phyloP scores from a whole-genome alignment of 2,329 filamentous ascomycete species.

The Diaporthe vaccinii region DNA sequence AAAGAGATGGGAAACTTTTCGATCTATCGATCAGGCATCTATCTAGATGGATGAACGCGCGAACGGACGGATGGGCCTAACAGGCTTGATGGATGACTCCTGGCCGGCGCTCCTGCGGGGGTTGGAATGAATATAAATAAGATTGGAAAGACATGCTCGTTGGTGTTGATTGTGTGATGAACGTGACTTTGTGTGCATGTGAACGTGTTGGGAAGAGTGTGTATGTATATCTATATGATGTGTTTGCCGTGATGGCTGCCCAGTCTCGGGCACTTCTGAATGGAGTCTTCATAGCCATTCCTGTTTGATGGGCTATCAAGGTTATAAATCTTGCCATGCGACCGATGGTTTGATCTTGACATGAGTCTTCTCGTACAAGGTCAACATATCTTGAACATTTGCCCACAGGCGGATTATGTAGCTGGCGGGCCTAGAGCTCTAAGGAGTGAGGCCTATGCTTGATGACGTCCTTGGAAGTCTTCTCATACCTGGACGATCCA shows the following conservation, averaged over 20 bases:
- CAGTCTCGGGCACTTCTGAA: not conserved
- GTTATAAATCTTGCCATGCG: too few relatives aligned
- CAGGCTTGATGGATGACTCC: not conserved
- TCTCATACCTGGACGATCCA: too few relatives aligned
- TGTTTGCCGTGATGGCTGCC: not conserved
- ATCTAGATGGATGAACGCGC: not conserved
- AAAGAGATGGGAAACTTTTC: not conserved
- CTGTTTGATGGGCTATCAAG: too few relatives aligned
- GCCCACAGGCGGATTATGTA: too few relatives aligned
- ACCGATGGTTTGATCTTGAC: too few relatives aligned
- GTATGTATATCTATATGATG: not conserved
- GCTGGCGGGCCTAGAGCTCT: too few relatives aligned
- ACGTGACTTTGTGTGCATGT: not conserved
- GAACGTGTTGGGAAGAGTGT: not conserved
- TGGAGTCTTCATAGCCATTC: too few relatives aligned
- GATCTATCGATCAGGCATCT: not conserved
- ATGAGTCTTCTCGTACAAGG: too few relatives aligned
- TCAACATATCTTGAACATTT: too few relatives aligned
- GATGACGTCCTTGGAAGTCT: too few relatives aligned
- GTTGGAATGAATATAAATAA: slow-evolving; percentile 11
- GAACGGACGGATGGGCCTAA: too few relatives aligned
- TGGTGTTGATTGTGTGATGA: not conserved
- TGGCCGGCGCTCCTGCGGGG: not conserved
- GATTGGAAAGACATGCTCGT: not conserved
- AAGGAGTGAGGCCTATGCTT: too few relatives aligned